Base-by-base conservation (phyloP, 2,329 filamentous ascomycete species). In the Penicillium sp. region DNA sequence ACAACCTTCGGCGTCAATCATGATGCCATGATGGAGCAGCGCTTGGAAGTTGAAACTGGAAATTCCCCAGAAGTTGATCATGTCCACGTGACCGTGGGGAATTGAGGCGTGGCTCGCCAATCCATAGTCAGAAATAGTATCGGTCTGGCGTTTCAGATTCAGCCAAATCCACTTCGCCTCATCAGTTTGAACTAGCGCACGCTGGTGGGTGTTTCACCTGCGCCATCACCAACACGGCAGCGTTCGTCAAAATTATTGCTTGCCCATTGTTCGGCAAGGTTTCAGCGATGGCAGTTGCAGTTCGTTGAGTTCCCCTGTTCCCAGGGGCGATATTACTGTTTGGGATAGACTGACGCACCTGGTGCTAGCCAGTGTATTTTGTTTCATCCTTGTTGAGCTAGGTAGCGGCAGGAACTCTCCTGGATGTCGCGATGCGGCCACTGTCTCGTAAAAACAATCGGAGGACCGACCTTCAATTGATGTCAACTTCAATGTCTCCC, bases 111-210 rank as follows among this genome's bases (percentile, higher is more conserved):
- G 63, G 58, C 30, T 8, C 44, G 23, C 45, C 19, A 50, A 44
- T 46, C 63, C 53, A 49, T 44, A 35, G 59, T 69, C 68, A 68
- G 67, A 62, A 61, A 46, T 73, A 72, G 68, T 59, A 66, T 49
- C 35, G 49, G 51, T 38, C 63, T 72, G 70, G 70, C 70, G 72
- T 74, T 74, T 74, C 72, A 73, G 61, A 65, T 60, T 62, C 47
- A 65, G 64, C 54, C 45, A 48, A 57, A 29, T 56, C 66, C 56
- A 59, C 58, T 45, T 52, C 45, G 30, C 48, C 38, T 56, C 44
- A 57, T 62, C 62, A 60, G 56, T 48, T 58, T 56, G 56, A 57
- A 55, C 60, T 66, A 64, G 66, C 64, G 66, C 65, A 60, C 62
- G 53, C 66, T 53, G 41, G 38, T 59, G 51, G 56, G 57, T 64